Evolutionary conservation across 805 yeast species (phyloP).

Genomic region (Kluyveromyces wickerhamii): DNA sequence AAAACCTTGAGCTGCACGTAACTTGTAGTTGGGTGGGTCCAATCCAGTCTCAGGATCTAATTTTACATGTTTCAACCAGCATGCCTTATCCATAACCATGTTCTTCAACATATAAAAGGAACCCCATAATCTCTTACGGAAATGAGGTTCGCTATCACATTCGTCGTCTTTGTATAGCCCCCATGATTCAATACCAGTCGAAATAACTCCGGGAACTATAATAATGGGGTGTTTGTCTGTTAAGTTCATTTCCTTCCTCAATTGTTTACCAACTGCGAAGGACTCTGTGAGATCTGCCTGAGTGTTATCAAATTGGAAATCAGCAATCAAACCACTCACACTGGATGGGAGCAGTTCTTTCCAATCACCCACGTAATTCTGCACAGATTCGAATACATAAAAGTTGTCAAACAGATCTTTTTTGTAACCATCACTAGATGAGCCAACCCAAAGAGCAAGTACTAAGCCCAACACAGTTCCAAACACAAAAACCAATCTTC

Average conservation of each 20-base stretch:
- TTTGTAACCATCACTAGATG: conserved; percentile 22
- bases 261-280: conserved; percentile 75
- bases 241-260: conserved; percentile 45
- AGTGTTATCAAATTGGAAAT: conserved; percentile 30
- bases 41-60: conserved; percentile 86
- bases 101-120: conserved; percentile 90
- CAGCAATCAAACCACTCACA: conserved; percentile 50
- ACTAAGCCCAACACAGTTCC: conserved; percentile 69
- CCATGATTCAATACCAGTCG: conserved; percentile 95
- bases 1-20: conserved; percentile 92
- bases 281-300: conserved; percentile 57
- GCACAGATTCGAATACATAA: conserved; percentile 48
- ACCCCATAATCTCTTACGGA: conserved; percentile 93
- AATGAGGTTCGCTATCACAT: conserved; percentile 79
- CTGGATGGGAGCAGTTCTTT: conserved; percentile 62
- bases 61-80: conserved; percentile 91
- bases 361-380: conserved; percentile 63
- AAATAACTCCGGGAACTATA: conserved; percentile 92
- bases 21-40: conserved; percentile 75
- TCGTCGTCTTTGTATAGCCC: conserved; percentile 64
- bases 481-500: conserved; percentile 52
- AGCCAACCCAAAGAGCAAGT: conserved; percentile 55
- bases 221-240: conserved; percentile 68
- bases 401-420: conserved; percentile 37
- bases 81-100: conserved; percentile 83